Evolutionary conservation across 768 basidiomycete genomes (phyloP), one percentile per base, ranked within the genome.

Genomic region (Suillus subaureus): DNA sequence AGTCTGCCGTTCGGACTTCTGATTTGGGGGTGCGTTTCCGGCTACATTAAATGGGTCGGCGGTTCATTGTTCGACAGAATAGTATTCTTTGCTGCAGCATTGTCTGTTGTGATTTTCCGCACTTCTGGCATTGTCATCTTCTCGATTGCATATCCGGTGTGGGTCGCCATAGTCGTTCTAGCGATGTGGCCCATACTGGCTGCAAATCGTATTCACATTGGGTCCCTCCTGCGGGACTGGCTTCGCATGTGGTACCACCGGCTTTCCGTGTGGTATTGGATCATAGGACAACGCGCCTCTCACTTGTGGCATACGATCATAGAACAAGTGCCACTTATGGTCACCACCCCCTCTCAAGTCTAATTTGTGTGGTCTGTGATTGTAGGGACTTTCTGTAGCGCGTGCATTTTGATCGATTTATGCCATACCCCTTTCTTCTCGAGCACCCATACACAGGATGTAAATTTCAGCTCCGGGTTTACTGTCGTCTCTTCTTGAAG

Each of bases 1-100:
- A 77, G 74, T 57, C 67, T 79, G 18, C 78, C 78, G 6, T 74
- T 75, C 51, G 76, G 71, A 18, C 67, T 77, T 12, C 68, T 77
- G 51, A 71, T 77, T 66, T 77, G 74, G 71, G 70, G 70, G 77
- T 78, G 42, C 49, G 77, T 21, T 62, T 15, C 15, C 23, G 5
- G 23, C 12, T 9, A 28, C 16, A 28, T 39, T 37, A 4, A 16
- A 40, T 18, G 35, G 3, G 6, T 23, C 5, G 16, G 9, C 2
- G 1, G 9, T 39, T 40, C 57, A 58, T 40, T 40, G 4, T 58
- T 58, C 16, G 23, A 40, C 57, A 58, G 56, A 16, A 72, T 75
- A 66, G 61, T 70, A 2, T 69, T 68, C 26, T 79, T 79, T 67
- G n/a, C 74, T 6, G 61, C 62, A 2, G 71, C 75, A 3, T 68